A percentile compares a stretch with the other conserved stretches of the same genome.
Evolutionary conservation across 2,329 filamentous ascomycete genomes (phyloP).

Genomic region (Ascochyta fabae): DNA sequence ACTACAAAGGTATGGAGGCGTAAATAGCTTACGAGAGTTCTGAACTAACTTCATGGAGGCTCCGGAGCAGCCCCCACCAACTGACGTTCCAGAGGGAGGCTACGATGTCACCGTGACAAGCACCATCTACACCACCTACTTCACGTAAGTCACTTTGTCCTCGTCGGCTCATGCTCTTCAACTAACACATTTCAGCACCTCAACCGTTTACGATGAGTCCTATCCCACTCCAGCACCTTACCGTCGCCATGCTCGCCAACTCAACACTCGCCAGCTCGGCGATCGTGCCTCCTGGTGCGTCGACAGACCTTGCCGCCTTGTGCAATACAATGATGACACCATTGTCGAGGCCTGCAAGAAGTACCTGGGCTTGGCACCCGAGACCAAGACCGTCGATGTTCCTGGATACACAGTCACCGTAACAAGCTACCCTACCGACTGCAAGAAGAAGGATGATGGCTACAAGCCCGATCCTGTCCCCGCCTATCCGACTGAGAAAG

Average conservation of each 20-base stretch:
- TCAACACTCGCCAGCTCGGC: background rate
- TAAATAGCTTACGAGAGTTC: background rate
- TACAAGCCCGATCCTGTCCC: slow-evolving; percentile 5
- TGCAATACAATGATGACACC: slow-evolving; percentile 12
- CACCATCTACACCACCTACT: slow-evolving; percentile 10
- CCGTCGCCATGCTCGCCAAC: slow-evolving; percentile 1
- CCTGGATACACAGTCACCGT: slow-evolving; percentile 9
- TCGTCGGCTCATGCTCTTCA: too few relatives aligned
- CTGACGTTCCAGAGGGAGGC: background rate
- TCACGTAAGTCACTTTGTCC: background rate
- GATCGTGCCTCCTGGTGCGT: slow-evolving; percentile 16
- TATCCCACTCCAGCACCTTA: slow-evolving; percentile 10
- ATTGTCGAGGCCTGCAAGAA: slow-evolving; percentile 20
- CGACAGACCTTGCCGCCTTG: slow-evolving; percentile 24
- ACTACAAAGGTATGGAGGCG: background rate
- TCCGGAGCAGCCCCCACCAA: slow-evolving; percentile 1
- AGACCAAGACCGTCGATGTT: background rate
- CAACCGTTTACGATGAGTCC: slow-evolving; percentile 2
- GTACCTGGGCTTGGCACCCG: slow-evolving; percentile 10
- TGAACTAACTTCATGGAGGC: background rate
- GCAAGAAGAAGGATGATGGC: slow-evolving; percentile 3
- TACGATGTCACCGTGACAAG: slow-evolving; percentile 14
- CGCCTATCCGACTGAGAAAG: background rate
- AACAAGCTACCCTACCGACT: slow-evolving; percentile 14
- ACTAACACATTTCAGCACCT: background rate